Percentiles rank a stretch among this genome's conserved stretches.
Evolutionary conservation across 495 filamentous ascomycete genomes (phyloP).

Genomic region (Aspergillus steynii): DNA sequence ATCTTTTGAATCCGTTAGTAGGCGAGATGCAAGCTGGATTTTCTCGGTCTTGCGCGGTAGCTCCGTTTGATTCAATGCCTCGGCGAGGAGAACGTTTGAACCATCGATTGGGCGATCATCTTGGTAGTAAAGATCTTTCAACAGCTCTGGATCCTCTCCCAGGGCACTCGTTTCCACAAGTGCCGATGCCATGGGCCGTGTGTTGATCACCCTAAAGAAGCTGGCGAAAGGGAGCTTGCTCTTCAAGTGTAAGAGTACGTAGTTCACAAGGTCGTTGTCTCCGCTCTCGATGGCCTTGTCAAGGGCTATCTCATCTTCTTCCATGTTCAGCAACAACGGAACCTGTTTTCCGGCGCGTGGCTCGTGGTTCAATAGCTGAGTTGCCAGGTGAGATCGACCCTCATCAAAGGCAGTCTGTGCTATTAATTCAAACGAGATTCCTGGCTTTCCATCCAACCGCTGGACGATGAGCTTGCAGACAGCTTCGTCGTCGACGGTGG

Average conservation of each 20-base stretch:
- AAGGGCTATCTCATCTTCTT: slow-evolving; percentile 91
- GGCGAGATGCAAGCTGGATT: slow-evolving; percentile 76
- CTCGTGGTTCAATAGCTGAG: slow-evolving; percentile 88
- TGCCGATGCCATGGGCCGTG: slow-evolving; percentile 81
- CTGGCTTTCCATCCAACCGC: slow-evolving; percentile 80
- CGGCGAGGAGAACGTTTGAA: slow-evolving; percentile 78
- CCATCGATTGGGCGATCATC: slow-evolving; percentile 92
- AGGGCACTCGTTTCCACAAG: slow-evolving; percentile 83
- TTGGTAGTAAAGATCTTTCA: slow-evolving; percentile 97
- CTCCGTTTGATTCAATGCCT: slow-evolving; percentile 70
- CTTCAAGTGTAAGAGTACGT: slow-evolving; percentile 84
- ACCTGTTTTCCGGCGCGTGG: slow-evolving; percentile 93
- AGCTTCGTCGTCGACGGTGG: slow-evolving; percentile 80
- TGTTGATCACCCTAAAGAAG: slow-evolving; percentile 92
- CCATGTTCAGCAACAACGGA: slow-evolving; percentile 90
- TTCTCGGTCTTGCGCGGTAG: slow-evolving; percentile 71
- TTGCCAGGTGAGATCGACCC: slow-evolving; percentile 82
- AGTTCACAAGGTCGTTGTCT: slow-evolving; percentile 88
- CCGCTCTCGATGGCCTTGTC: slow-evolving; percentile 97
- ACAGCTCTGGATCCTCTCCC: slow-evolving; percentile 73
- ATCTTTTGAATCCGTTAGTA: slow-evolving; percentile 83
- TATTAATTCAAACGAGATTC: slow-evolving; percentile 92
- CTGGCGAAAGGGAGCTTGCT: slow-evolving; percentile 85
- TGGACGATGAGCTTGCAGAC: slow-evolving; percentile 86
- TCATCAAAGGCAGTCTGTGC: slow-evolving; percentile 96